phyloP scores from a whole-genome alignment of 805 yeast genomes.

The Komagataella pastoris region DNA sequence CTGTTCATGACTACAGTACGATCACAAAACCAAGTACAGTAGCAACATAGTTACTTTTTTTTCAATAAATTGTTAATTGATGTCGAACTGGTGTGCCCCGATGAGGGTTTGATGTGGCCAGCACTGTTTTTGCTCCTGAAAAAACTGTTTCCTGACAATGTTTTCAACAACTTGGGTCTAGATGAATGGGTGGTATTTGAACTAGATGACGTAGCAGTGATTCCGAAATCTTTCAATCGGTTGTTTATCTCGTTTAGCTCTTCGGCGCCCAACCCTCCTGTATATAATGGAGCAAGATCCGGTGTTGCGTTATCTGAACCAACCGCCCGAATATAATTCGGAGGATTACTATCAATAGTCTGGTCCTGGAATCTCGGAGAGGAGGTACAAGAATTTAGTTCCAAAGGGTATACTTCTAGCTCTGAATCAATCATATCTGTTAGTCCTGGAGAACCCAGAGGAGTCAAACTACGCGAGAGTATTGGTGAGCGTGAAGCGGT shows the following conservation, averaged over 20 bases:
- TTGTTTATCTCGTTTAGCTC: neutral
- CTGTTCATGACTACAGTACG: neutral
- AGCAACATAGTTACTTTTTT: neutral
- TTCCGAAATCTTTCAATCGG: neutral
- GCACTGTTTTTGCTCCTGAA: neutral
- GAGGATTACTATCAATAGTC: neutral
- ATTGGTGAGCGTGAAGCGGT: neutral
- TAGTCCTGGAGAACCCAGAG: neutral
- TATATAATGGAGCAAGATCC: neutral
- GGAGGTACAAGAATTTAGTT: neutral
- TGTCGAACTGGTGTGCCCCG: neutral
- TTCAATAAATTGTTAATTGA: neutral
- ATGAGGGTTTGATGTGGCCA: neutral
- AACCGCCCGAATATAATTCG: neutral
- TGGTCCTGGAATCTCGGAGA: neutral
- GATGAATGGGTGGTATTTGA: neutral
- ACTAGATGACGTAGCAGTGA: neutral
- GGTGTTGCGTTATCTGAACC: neutral
- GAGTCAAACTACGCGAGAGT: neutral
- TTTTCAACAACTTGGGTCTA: neutral
- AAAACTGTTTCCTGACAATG: neutral
- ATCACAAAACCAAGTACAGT: neutral
- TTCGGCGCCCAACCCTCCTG: neutral
- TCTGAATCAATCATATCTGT: neutral
- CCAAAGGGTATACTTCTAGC: neutral